phyloP scores from a whole-genome alignment of 306 rosid species.

The Begonia loranthoides region DNA sequence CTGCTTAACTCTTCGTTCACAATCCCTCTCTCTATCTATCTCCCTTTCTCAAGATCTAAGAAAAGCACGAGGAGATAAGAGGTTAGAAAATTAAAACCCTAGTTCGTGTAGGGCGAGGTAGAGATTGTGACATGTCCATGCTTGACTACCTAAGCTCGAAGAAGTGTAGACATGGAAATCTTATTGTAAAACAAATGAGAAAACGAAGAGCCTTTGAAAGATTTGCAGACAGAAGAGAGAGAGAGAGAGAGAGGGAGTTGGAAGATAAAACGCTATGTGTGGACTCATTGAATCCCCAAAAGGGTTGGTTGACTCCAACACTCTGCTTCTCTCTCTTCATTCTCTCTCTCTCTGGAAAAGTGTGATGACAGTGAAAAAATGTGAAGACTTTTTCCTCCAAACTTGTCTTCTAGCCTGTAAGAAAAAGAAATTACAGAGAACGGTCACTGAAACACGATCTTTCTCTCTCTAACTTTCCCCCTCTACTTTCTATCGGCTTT shows the following conservation, averaged over 20 bases:
- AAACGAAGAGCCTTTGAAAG: not conserved
- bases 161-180: no score
- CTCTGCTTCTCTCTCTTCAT: no score
- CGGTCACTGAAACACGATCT: constrained; percentile 14
- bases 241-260: not conserved
- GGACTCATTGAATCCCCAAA: constrained; percentile 87
- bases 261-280: constrained; percentile 54
- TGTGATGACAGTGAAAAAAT: constrained; percentile 4
- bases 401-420: no score
- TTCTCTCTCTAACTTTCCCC: not conserved
- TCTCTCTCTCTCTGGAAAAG: constrained; percentile 8
- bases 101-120: constrained; percentile 5
- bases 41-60: constrained; percentile 1
- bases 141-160: constrained; percentile 25
- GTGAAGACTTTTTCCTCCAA: not conserved
- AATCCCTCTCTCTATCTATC: constrained; percentile 31
- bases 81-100: constrained; percentile 39
- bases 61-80: constrained; percentile 1
- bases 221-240: not conserved
- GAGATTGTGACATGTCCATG: constrained; percentile 39
- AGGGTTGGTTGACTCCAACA: constrained; percentile 87
- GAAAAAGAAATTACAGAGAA: constrained; percentile 19
- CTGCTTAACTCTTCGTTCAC: constrained; percentile 59
- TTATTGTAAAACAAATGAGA: no score
- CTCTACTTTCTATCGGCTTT: constrained; percentile 2